A percentile compares a stretch with the other conserved stretches of the same genome.
These are phyloP conservation scores for Marchantia paleacea DNA, from an alignment of 225 moss, liverwort and hornwort species.

Conservation along the genomic window DNA sequence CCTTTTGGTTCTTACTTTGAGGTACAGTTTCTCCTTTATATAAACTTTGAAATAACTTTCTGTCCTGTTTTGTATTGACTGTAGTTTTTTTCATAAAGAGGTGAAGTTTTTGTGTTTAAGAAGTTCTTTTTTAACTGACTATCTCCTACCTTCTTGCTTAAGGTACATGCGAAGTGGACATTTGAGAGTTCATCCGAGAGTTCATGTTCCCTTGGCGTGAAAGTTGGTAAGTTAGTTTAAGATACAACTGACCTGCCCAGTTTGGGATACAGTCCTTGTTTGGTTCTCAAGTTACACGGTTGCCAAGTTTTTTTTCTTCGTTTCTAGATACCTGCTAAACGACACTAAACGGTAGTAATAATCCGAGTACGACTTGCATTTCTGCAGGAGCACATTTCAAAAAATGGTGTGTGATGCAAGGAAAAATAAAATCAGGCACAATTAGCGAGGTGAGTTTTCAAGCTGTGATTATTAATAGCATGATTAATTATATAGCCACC, in stretches of 20 bases:
- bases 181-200: conserved; percentile 57
- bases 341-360: background rate
- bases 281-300: background rate
- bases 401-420: conserved; percentile 91
- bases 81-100: background rate
- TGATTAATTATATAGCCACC: background rate
- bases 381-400: conserved; percentile 76
- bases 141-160: background rate
- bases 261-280: background rate
- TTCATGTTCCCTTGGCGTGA: conserved; percentile 51
- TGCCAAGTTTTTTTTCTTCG: background rate
- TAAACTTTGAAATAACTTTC: background rate
- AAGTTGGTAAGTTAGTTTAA: conserved; percentile 59
- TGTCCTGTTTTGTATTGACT: background rate
- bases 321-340: background rate
- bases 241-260: background rate
- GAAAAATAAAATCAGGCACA: conserved; percentile 80
- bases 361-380: conserved; percentile 18
- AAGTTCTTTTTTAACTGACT: background rate
- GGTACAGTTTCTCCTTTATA: conserved; percentile 33
- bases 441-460: conserved; percentile 59
- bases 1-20: conserved; percentile 92
- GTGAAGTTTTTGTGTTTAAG: background rate
- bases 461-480: background rate
- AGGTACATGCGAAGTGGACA: conserved; percentile 89